Evolutionary conservation across 352 stramenopile species (phyloP), one percentile per base, ranked within the genome.

Genomic region (Phytophthora quininea): DNA sequence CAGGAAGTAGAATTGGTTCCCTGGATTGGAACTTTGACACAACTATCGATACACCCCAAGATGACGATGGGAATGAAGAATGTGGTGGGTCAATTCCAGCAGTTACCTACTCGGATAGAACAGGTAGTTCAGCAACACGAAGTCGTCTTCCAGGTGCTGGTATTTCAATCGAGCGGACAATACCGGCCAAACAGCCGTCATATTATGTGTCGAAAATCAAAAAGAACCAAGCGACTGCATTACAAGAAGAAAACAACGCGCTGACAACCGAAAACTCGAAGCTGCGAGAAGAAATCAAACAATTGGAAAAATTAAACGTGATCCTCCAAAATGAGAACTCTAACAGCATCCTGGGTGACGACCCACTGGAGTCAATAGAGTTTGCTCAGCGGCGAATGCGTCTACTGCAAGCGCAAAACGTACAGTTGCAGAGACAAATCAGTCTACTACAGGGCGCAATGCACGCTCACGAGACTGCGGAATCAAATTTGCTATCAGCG

Each of bases 381-480:
- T 78, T 82, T 58, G 60, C 77, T 14, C 33, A 61, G 14, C 60
- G 64, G 12, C 68, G 72, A 33, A 79, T 87, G 58, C 74, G 69
- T 31, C 49, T 88, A 4, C 33, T 88, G 1, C 73, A 86, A 55
- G 71, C 78, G 4, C 82, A 91, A 54, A 89, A 91, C 49, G n/a
- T 88, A 31, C 82, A 91, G 57, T 76, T 91, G 4, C 76, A 82
- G 46, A 73, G 82, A 7, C 78, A 91, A 52, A 46, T 91, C 30
- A 49, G 50, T 4, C 27, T 91, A 10, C 49, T 88, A 2, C 74
- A 89, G 50, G 68, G 80, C 40, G 76, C 78, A 1, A 54, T 82
- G 14, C 31, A 55, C 2, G 71, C 64, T 2, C 74, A 57, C 10
- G 64, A 85, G n/a, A 72, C 76, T 35, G 60, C 67, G 2, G 77